Evolutionary conservation across 1,139 yeast genomes (phyloP).

Genomic region (Saccharomyces pastorianus): DNA sequence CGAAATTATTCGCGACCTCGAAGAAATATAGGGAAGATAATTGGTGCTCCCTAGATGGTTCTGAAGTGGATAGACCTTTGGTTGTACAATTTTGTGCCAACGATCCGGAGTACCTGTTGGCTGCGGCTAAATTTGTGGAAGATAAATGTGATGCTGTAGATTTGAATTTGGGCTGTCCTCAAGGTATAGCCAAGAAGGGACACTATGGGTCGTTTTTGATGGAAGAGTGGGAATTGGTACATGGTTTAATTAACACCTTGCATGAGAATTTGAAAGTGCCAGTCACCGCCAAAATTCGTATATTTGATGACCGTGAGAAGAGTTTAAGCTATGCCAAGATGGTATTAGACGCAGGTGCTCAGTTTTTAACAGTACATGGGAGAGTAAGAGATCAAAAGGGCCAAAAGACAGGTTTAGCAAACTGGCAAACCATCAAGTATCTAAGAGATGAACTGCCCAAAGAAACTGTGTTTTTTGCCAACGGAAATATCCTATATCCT

Average conservation of each 20-base stretch:
- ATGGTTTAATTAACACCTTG: slow-evolving; percentile 58
- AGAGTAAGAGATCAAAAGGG: slow-evolving; percentile 97
- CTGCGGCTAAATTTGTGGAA: slow-evolving; percentile 74
- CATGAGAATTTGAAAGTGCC: slow-evolving; percentile 74
- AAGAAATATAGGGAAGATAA: slow-evolving; percentile 70
- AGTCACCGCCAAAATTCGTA: slow-evolving; percentile 91
- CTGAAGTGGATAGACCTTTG: slow-evolving; percentile 62
- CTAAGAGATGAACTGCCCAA: slow-evolving; percentile 71
- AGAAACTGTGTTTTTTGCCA: slow-evolving; percentile 85
- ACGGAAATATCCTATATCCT: slow-evolving; percentile 84
- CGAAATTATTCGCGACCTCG: slow-evolving; percentile 77
- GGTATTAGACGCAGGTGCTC: slow-evolving; percentile 92
- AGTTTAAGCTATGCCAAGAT: slow-evolving; percentile 79
- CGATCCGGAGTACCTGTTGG: slow-evolving; percentile 74
- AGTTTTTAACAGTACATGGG: slow-evolving; percentile 89
- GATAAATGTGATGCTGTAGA: slow-evolving; percentile 95
- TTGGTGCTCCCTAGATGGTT: slow-evolving; percentile 70
- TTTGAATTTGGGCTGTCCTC: slow-evolving; percentile 93
- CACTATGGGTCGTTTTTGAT: slow-evolving; percentile 90
- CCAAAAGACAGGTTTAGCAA: slow-evolving; percentile 88
- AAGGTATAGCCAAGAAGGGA: slow-evolving; percentile 92
- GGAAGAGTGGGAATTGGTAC: slow-evolving; percentile 92
- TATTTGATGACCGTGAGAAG: slow-evolving; percentile 78
- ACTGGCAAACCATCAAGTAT: slow-evolving; percentile 74
- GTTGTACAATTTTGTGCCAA: slow-evolving; percentile 95